These are phyloP conservation scores for Vanderwaltozyma yarrowii DNA, from an alignment of 805 yeast species.

Conservation along the genomic window DNA sequence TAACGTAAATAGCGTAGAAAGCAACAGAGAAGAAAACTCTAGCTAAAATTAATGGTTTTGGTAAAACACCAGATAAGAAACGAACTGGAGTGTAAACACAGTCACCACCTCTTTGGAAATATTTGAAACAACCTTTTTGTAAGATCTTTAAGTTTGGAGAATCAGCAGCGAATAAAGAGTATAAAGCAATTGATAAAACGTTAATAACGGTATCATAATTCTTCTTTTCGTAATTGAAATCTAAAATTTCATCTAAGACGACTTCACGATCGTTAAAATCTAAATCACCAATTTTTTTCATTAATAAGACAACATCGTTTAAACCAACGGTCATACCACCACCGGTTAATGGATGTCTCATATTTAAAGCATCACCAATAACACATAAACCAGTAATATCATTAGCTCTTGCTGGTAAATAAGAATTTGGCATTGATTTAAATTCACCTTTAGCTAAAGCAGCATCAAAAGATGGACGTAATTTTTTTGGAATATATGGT, in stretches of 20 bases:
- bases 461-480: slow-evolving; percentile 55
- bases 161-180: slow-evolving; percentile 84
- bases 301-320: slow-evolving; percentile 62
- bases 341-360: slow-evolving; percentile 97
- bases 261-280: slow-evolving; percentile 45
- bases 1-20: slow-evolving; percentile 64
- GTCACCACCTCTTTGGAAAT: slow-evolving; percentile 77
- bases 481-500: slow-evolving; percentile 54
- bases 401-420: slow-evolving; percentile 67
- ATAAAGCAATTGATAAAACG: slow-evolving; percentile 82
- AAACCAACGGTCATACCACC: slow-evolving; percentile 99
- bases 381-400: slow-evolving; percentile 65
- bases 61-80: slow-evolving; percentile 70
- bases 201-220: slow-evolving; percentile 74
- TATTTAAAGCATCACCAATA: slow-evolving; percentile 88
- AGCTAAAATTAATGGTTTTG: slow-evolving; percentile 64
- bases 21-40: slow-evolving; percentile 89
- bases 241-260: slow-evolving; percentile 46
- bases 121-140: slow-evolving; percentile 82
- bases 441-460: slow-evolving; percentile 53
- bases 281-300: slow-evolving; percentile 35
- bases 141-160: slow-evolving; percentile 50
- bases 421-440: slow-evolving; percentile 91
- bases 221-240: slow-evolving; percentile 74
- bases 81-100: slow-evolving; percentile 73